Conservation (phyloP, 2,329 filamentous ascomycete genomes). For the Myriosclerotinia curreyana region DNA sequence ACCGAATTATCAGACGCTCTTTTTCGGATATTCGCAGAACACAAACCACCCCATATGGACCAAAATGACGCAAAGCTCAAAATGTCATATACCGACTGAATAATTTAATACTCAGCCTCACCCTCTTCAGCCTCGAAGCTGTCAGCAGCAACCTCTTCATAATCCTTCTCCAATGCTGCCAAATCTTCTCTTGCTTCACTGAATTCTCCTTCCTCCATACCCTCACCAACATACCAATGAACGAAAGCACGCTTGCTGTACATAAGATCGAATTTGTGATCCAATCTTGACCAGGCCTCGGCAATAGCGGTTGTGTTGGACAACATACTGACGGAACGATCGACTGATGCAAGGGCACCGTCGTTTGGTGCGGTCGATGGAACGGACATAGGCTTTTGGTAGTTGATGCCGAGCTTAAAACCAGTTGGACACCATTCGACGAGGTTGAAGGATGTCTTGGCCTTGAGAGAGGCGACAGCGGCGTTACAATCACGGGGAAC, state of each 20-base stretch:
- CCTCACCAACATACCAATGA: slow-evolving; percentile 69
- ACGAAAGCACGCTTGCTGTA: slow-evolving; percentile 67
- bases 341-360: slow-evolving; percentile 52
- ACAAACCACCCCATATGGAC: slow-evolving; percentile 17
- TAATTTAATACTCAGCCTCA: slow-evolving; percentile 43
- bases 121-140: slow-evolving; percentile 47
- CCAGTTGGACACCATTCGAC: slow-evolving; percentile 99
- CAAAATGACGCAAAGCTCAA: slow-evolving; percentile 18
- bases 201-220: slow-evolving; percentile 69
- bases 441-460: slow-evolving; percentile 64
- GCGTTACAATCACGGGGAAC: slow-evolving; percentile 59
- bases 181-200: slow-evolving; percentile 64
- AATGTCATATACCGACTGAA: slow-evolving; percentile 6
- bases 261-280: slow-evolving; percentile 69
- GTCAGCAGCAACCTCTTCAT: slow-evolving; percentile 61
- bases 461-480: slow-evolving; percentile 59
- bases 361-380: slow-evolving; percentile 42
- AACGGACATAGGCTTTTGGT: slow-evolving; percentile 55
- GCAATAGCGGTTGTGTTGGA: slow-evolving; percentile 66
- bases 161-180: slow-evolving; percentile 63
- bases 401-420: slow-evolving; percentile 99
- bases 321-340: slow-evolving; percentile 59
- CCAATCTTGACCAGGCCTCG: slow-evolving; percentile 62
- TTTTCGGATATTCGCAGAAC: slow-evolving; percentile 23
- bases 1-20: slow-evolving; percentile 20